Evolutionary conservation across 1,139 yeast genomes (phyloP).

Genomic region (Saccharomyces hybrid): DNA sequence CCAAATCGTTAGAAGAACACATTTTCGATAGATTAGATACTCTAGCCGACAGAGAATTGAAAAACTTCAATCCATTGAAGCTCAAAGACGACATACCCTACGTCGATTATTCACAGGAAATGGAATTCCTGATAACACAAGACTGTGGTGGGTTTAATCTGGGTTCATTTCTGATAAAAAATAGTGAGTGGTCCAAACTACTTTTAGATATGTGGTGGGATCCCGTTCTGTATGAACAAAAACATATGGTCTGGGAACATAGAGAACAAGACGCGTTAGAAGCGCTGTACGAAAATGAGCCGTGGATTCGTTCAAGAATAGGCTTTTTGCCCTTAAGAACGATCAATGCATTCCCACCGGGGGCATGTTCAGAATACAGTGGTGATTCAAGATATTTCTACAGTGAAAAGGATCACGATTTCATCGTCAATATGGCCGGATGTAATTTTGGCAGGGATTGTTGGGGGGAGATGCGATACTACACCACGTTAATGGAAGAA

Average conservation of each 20-base stretch:
- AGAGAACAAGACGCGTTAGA: constrained; percentile 95
- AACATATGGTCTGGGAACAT: constrained; percentile 98
- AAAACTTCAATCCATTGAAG: constrained; percentile 66
- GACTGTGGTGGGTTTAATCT: constrained; percentile 97
- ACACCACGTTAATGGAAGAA: constrained; percentile 46
- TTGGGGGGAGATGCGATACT: constrained; percentile 93
- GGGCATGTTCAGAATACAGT: constrained; percentile 79
- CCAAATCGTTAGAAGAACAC: constrained; percentile 69
- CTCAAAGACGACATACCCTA: constrained; percentile 65
- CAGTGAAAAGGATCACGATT: constrained; percentile 60
- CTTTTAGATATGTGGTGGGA: constrained; percentile 95
- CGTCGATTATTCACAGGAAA: constrained; percentile 60
- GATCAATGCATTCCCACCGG: constrained; percentile 91
- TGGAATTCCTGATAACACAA: constrained; percentile 80
- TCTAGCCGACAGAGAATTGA: constrained; percentile 62
- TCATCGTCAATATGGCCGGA: constrained; percentile 94
- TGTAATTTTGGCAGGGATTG: constrained; percentile 97
- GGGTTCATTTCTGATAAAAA: constrained; percentile 79
- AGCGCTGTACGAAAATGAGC: constrained; percentile 62
- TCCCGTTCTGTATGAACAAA: constrained; percentile 92
- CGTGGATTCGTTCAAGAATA: constrained; percentile 84
- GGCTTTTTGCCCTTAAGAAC: constrained; percentile 81
- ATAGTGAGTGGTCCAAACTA: constrained; percentile 82
- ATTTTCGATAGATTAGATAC: constrained; percentile 62
- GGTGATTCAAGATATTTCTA: constrained; percentile 77